Conservation (phyloP, 805 yeast genomes). For the Ogataea parapolymorpha region DNA sequence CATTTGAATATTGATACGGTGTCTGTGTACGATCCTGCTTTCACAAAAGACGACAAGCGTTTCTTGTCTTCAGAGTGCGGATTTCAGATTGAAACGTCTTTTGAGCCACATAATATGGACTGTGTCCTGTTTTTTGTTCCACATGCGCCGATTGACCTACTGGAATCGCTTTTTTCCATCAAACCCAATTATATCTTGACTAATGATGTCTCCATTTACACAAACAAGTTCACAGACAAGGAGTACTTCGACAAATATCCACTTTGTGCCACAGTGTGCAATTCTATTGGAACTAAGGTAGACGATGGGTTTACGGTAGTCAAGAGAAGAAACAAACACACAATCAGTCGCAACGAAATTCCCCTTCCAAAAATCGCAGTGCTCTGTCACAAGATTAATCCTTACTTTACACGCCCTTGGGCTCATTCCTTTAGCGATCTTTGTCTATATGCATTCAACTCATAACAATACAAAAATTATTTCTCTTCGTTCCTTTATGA, state of each 20-base stretch:
- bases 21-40: slow-evolving; percentile 33
- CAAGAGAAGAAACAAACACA: slow-evolving; percentile 13
- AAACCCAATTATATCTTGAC: slow-evolving; percentile 29
- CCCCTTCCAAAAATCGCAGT: slow-evolving; percentile 9
- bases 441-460: slow-evolving; percentile 17
- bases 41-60: slow-evolving; percentile 20
- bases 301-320: slow-evolving; percentile 7
- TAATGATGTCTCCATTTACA: slow-evolving; percentile 32
- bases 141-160: slow-evolving; percentile 30
- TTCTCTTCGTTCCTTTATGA: slow-evolving; percentile 54
- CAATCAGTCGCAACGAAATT: slow-evolving; percentile 7
- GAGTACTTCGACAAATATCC: slow-evolving; percentile 30
- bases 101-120: not conserved
- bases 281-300: slow-evolving; percentile 5
- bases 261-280: slow-evolving; percentile 24
- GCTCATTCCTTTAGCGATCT: slow-evolving; percentile 29
- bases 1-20: slow-evolving; percentile 14
- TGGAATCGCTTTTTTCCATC: slow-evolving; percentile 26
- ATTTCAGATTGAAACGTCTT: slow-evolving; percentile 17
- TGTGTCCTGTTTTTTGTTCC: slow-evolving; percentile 32
- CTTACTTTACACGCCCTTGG: slow-evolving; percentile 20
- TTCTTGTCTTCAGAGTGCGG: slow-evolving; percentile 16
- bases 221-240: slow-evolving; percentile 23
- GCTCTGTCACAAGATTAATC: slow-evolving; percentile 1
- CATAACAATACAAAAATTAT: slow-evolving; percentile 62